Conservation (phyloP, 2,329 filamentous ascomycete species). For the Calcarisporium arbuscula region DNA sequence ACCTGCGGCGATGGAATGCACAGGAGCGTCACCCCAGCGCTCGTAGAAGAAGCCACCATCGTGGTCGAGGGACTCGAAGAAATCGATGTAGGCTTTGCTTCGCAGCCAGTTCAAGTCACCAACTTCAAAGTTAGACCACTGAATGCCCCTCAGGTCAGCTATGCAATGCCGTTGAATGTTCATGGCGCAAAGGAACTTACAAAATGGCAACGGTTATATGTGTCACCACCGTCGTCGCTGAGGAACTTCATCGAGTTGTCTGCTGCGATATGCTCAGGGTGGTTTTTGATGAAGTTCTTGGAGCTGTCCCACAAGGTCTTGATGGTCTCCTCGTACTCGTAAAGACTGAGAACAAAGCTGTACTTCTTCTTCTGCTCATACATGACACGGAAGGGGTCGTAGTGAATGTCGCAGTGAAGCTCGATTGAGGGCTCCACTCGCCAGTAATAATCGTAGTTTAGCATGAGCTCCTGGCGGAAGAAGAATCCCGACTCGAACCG, state of each 20-base stretch:
- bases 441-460: conserved; percentile 99
- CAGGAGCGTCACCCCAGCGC: conserved; percentile 94
- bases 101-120: conserved; percentile 92
- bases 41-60: conserved; percentile 99
- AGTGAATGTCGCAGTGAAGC: conserved; percentile 91
- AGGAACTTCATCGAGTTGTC: conserved; percentile 88
- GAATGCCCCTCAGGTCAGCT: conserved; percentile 18
- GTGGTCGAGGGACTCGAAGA: conserved; percentile 78
- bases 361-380: conserved; percentile 96
- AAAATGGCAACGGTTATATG: conserved; percentile 97
- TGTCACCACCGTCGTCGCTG: conserved; percentile 84
- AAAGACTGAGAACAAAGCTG: conserved; percentile 90
- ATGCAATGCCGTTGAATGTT: too few relatives aligned
- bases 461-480: conserved; percentile 89
- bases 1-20: conserved; percentile 92
- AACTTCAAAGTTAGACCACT: conserved; percentile 99
- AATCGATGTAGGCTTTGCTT: conserved; percentile 82
- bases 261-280: conserved; percentile 80
- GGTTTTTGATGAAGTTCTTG: conserved; percentile 87
- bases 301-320: conserved; percentile 91
- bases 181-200: conserved; percentile 52
- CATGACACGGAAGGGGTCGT: conserved; percentile 97
- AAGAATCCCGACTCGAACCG: conserved; percentile 99
- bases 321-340: conserved; percentile 96
- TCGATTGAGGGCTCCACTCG: conserved; percentile 95